Percentiles rank a stretch among this genome's conserved stretches.
These are phyloP conservation scores for Conringia planisiliqua DNA, from an alignment of 345 rosid species.

Conservation along the genomic window DNA sequence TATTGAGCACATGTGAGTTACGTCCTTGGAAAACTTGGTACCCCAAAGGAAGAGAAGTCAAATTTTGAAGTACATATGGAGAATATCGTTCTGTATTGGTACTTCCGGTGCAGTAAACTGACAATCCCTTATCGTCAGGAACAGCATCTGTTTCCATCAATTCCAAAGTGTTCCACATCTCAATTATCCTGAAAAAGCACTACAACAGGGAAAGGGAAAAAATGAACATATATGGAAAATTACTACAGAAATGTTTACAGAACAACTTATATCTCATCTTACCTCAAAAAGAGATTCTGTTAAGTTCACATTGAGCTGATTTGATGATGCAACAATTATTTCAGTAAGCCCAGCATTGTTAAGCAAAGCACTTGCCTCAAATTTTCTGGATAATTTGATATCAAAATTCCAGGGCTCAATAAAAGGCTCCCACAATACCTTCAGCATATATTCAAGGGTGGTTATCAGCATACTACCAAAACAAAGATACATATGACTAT, in stretches of 20 bases:
- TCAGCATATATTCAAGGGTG: slow-evolving; percentile 5
- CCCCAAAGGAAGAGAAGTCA: slow-evolving; percentile 73
- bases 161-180: slow-evolving; percentile 71
- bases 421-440: slow-evolving; percentile 95
- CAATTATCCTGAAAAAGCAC: slow-evolving; percentile 75
- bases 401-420: slow-evolving; percentile 87
- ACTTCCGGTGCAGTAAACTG: slow-evolving; percentile 39
- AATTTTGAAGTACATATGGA: slow-evolving; percentile 86
- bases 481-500: slow-evolving; percentile 3
- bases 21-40: slow-evolving; percentile 64
- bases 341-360: slow-evolving; percentile 54
- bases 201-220: slow-evolving; percentile 26
- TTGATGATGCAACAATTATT: slow-evolving; percentile 53
- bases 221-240: slow-evolving; percentile 2
- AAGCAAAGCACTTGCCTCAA: slow-evolving; percentile 51
- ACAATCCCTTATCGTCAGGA: slow-evolving; percentile 39
- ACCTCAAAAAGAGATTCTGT: slow-evolving; percentile 90
- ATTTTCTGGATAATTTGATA: slow-evolving; percentile 43
- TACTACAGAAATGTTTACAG: neutral
- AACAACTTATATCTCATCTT: slow-evolving; percentile 14
- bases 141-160: slow-evolving; percentile 37
- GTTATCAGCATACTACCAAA: slow-evolving; percentile 17
- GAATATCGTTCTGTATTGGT: slow-evolving; percentile 59
- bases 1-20: slow-evolving; percentile 40
- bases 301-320: slow-evolving; percentile 69